phyloP scores from a whole-genome alignment of 805 yeast species.

The Wickerhamiella bombiphila region DNA sequence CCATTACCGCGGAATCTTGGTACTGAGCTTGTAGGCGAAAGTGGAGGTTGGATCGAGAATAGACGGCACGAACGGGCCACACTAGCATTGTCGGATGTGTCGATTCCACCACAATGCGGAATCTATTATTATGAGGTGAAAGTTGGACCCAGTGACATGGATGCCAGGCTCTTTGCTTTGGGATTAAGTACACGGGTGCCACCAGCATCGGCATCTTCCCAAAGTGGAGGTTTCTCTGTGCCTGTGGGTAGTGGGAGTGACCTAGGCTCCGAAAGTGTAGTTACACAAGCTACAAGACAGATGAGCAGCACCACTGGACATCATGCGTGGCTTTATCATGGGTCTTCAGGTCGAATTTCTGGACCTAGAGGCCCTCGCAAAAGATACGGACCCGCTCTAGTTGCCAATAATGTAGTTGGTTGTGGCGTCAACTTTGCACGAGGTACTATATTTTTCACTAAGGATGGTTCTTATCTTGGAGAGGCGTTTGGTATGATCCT shows the following conservation, averaged over 20 bases:
- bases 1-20: neutral
- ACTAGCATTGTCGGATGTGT: neutral
- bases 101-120: slow-evolving; percentile 1
- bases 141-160: neutral
- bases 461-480: neutral
- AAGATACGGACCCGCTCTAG: neutral
- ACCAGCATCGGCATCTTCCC: neutral
- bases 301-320: neutral
- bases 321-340: neutral
- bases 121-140: neutral
- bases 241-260: neutral
- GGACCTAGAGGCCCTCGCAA: neutral
- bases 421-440: slow-evolving; percentile 1
- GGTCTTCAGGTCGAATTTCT: neutral
- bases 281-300: neutral
- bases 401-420: neutral
- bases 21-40: neutral
- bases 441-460: slow-evolving; percentile 1
- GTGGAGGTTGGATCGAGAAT: neutral
- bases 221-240: neutral
- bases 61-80: neutral
- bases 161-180: neutral
- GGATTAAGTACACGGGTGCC: neutral
- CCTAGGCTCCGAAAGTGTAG: neutral
- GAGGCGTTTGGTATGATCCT: neutral